Conservation (phyloP, 352 stramenopile genomes). For the Phytophthora quininea region DNA sequence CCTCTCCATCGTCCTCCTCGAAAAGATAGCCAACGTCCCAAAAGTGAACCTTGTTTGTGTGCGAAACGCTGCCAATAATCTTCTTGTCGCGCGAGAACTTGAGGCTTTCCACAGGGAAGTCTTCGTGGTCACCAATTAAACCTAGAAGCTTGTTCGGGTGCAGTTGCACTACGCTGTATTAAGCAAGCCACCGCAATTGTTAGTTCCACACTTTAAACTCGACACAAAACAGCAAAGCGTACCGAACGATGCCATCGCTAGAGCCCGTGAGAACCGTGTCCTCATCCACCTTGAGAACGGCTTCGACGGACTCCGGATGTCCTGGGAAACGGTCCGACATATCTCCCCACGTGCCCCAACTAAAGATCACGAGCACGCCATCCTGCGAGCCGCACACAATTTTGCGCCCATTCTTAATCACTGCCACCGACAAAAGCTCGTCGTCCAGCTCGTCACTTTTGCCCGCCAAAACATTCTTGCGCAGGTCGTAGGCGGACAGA, state of each 20-base stretch:
- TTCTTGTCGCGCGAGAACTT: slow-evolving; percentile 89
- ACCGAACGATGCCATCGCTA: slow-evolving; percentile 95
- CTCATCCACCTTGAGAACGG: slow-evolving; percentile 96
- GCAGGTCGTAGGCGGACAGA: slow-evolving; percentile 92
- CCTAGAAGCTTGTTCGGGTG: slow-evolving; percentile 96
- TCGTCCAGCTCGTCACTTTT: slow-evolving; percentile 89
- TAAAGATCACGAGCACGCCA: slow-evolving; percentile 95
- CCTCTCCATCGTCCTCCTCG: slow-evolving; percentile 86
- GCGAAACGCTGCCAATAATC: slow-evolving; percentile 93
- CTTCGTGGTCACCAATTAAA: slow-evolving; percentile 95
- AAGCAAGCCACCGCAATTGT: neutral
- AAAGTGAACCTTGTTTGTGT: slow-evolving; percentile 95
- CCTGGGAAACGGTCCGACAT: slow-evolving; percentile 95
- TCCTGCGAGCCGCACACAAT: slow-evolving; percentile 95
- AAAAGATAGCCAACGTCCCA: slow-evolving; percentile 95
- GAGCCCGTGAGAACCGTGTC: slow-evolving; percentile 96
- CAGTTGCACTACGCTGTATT: slow-evolving; percentile 90
- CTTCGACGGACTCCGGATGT: slow-evolving; percentile 95
- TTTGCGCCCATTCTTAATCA: slow-evolving; percentile 93
- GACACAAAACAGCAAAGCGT: slow-evolving; percentile 13
- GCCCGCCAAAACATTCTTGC: slow-evolving; percentile 77
- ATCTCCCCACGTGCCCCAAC: slow-evolving; percentile 95
- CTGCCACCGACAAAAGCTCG: slow-evolving; percentile 71
- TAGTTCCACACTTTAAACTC: neutral
- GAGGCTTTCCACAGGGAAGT: slow-evolving; percentile 94